phyloP scores from a whole-genome alignment of 176 grass and related monocot genomes.

The Eragrostis nindensis region DNA sequence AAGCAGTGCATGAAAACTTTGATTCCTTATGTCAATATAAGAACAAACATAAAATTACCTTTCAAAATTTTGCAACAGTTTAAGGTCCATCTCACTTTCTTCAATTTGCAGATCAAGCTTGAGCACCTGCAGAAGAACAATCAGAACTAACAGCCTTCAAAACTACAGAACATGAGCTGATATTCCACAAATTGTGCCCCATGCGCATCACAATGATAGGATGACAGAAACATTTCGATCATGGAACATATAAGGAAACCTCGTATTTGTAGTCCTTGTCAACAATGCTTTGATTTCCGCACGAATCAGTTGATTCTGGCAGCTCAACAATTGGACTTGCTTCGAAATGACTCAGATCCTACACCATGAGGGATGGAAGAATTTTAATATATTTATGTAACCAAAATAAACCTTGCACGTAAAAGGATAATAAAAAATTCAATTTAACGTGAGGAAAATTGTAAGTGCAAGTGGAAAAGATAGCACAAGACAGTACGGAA shows the following conservation, averaged over 20 bases:
- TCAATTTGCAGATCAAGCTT: slow-evolving; percentile 22
- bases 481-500: neutral
- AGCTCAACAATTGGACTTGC: slow-evolving; percentile 24
- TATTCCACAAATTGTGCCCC: neutral
- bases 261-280: slow-evolving; percentile 51
- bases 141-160: neutral
- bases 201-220: slow-evolving; percentile 3
- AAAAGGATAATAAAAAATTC: neutral
- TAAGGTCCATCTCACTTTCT: slow-evolving; percentile 46
- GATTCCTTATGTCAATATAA: slow-evolving; percentile 21
- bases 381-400: slow-evolving; percentile 19
- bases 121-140: neutral
- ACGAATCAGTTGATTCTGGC: slow-evolving; percentile 24
- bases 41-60: slow-evolving; percentile 52
- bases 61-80: slow-evolving; percentile 59
- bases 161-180: neutral
- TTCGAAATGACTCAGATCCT: slow-evolving; percentile 41
- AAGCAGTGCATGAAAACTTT: slow-evolving; percentile 1
- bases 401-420: neutral
- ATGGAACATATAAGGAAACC: slow-evolving; percentile 42
- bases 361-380: slow-evolving; percentile 17
- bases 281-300: slow-evolving; percentile 22
- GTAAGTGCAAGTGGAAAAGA: neutral
- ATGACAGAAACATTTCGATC: neutral
- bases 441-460: neutral